A percentile compares a stretch with the other conserved stretches of the same genome.
phyloP scores from a whole-genome alignment of 2,329 filamentous ascomycete genomes.

The Xylariales sp. region DNA sequence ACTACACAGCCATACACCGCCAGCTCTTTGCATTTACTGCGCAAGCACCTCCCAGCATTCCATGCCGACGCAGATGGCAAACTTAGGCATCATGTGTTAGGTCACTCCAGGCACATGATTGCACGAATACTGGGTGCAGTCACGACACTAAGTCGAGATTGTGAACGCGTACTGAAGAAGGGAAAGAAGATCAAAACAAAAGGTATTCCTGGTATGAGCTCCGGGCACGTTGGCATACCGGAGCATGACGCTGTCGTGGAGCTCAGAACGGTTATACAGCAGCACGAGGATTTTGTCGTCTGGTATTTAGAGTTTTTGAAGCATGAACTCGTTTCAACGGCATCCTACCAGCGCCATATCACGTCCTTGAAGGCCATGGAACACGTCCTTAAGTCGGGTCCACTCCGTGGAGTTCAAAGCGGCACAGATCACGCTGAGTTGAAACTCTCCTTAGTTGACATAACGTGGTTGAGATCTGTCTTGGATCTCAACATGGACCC shows the following conservation, averaged over 20 bases:
- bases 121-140: constrained; percentile 68
- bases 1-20: constrained; percentile 68
- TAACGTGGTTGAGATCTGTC: constrained; percentile 56
- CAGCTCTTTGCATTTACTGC: constrained; percentile 58
- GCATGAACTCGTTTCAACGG: constrained; percentile 69
- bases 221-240: no score
- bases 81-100: constrained; percentile 75
- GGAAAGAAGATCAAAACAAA: constrained; percentile 15
- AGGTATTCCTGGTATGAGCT: background rate
- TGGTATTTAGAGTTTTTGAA: constrained; percentile 73
- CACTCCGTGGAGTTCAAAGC: constrained; percentile 48
- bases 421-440: constrained; percentile 36
- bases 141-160: constrained; percentile 40
- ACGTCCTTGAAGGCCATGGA: constrained; percentile 69
- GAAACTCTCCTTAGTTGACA: constrained; percentile 36
- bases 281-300: constrained; percentile 60
- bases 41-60: constrained; percentile 61
- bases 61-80: constrained; percentile 84
- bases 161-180: constrained; percentile 30
- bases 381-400: constrained; percentile 56
- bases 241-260: constrained; percentile 10
- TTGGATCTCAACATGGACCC: constrained; percentile 81
- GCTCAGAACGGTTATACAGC: constrained; percentile 34
- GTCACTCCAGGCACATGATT: constrained; percentile 70
- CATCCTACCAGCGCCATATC: constrained; percentile 87